A percentile compares a stretch with the other conserved stretches of the same genome.
Conservation (phyloP, 2,329 filamentous ascomycete species). For the Cytospora leucostoma region DNA sequence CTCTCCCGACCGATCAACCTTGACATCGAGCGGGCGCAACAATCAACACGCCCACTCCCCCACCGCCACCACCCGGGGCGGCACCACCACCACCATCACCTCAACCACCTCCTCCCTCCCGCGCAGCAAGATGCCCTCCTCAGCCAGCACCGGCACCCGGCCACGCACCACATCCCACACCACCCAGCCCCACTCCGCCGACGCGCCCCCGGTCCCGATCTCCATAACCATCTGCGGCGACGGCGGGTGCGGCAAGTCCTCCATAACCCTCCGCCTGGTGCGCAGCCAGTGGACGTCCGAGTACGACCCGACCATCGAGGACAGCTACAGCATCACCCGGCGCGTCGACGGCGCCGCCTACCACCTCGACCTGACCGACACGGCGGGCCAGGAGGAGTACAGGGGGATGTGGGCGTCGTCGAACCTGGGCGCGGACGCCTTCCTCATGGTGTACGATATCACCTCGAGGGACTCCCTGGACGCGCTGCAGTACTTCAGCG, state of each 20-base stretch:
- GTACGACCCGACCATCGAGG: conserved; percentile 79
- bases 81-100: conserved; percentile 6
- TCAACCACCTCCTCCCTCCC: conserved; percentile 6
- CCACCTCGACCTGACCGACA: conserved; percentile 78
- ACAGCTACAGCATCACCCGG: conserved; percentile 82
- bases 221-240: conserved; percentile 85
- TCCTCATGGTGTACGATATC: conserved; percentile 87
- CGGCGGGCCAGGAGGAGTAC: conserved; percentile 88
- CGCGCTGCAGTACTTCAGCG: conserved; percentile 75
- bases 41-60: neutral
- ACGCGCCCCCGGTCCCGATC: conserved; percentile 54
- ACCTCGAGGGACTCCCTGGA: conserved; percentile 69
- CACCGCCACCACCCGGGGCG: conserved; percentile 4
- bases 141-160: conserved; percentile 22
- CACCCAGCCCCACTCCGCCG: conserved; percentile 24
- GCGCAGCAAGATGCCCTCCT: conserved; percentile 25
- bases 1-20: conserved; percentile 23
- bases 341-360: conserved; percentile 78
- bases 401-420: conserved; percentile 81
- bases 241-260: conserved; percentile 82
- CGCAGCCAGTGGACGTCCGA: conserved; percentile 82
- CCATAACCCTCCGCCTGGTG: conserved; percentile 80
- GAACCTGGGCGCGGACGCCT: conserved; percentile 78
- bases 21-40: conserved; percentile 1
- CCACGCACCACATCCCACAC: conserved; percentile 23